A percentile compares a stretch with the other conserved stretches of the same genome.
Evolutionary conservation across 495 filamentous ascomycete genomes (phyloP).

Genomic region (Podospora australis): DNA sequence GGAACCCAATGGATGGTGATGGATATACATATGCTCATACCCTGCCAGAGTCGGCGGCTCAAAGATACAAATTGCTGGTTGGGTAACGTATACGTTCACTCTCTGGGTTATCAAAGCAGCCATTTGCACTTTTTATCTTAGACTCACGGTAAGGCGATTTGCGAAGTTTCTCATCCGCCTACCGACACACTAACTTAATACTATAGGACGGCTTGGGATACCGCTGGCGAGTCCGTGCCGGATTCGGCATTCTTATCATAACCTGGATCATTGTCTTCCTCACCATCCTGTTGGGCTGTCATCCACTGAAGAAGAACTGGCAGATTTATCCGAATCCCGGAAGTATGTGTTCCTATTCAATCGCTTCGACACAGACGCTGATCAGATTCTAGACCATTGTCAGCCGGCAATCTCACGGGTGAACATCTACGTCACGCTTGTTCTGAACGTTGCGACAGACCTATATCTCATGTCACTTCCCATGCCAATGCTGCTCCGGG

Average conservation of each 20-base stretch:
- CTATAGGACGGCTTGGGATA: slow-evolving; percentile 42
- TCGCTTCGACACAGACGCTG: neutral
- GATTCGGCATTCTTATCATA: slow-evolving; percentile 42
- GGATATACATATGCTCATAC: neutral
- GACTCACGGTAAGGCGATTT: slow-evolving; percentile 43
- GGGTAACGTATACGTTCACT: slow-evolving; percentile 51
- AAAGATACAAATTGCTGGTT: slow-evolving; percentile 54
- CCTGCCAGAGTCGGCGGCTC: slow-evolving; percentile 46
- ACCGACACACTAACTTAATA: neutral
- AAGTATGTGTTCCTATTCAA: slow-evolving; percentile 25
- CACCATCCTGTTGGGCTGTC: slow-evolving; percentile 49
- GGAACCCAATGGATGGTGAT: no score
- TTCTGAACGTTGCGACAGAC: slow-evolving; percentile 45
- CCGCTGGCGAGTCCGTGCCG: slow-evolving; percentile 44
- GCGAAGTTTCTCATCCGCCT: no score
- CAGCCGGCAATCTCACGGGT: slow-evolving; percentile 43
- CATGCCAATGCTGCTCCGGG: slow-evolving; percentile 48
- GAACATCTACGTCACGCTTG: slow-evolving; percentile 40
- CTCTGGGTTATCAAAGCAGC: slow-evolving; percentile 55
- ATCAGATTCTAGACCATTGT: slow-evolving; percentile 33
- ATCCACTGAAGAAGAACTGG: slow-evolving; percentile 46
- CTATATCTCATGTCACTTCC: slow-evolving; percentile 49
- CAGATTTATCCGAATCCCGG: slow-evolving; percentile 52
- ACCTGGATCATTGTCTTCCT: slow-evolving; percentile 51
- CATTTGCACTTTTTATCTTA: slow-evolving; percentile 54